Base-by-base conservation (phyloP, 306 rosid genomes). In the Vigna reflexopilosa region DNA sequence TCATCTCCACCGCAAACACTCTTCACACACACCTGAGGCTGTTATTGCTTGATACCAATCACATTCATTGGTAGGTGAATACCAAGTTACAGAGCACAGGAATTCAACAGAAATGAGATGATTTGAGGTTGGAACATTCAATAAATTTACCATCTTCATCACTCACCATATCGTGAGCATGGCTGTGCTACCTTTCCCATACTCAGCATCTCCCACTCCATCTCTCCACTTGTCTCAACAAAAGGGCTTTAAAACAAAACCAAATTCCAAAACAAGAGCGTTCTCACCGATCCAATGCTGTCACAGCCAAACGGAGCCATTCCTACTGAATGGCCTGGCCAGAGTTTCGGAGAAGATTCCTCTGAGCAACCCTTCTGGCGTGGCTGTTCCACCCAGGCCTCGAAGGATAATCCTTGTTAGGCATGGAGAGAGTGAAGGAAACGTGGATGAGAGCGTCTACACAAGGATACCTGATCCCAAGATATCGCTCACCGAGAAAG, bases 341-440 rank as follows among this genome's bases (percentile, higher is more conserved):
- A 79, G 79, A 32, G 84, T 83, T 40, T 86, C 90, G 0, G 90
- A 89, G 80, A 91, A 76, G 85, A 78, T 67, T 54, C 9, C 64
- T 50, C 49, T 59, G 1, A 44, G 26, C 2, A 65, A 57, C 12
- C 77, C 34, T 28, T 0, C 45, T 13, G 47, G 19, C 0, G 50
- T 45, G 3, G 13, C 17, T n/a, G 85, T 84, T 1, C 90, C 96
- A 20, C 97, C 96, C 0, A 62, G 97, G 75, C 98, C 98, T 7
- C 88, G 89, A 54, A 88, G 98, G 69, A 94, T 94, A 77, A 90
- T 94, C 75, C 86, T 94, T 22, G 96, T 94, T 3, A 85, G 98
- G 38, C 98, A 94, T 11, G 98, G 98, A 36, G 86, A 94, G 84
- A 90, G 94, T 22, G 88, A 90, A 79, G 97, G 98, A 0, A 94